These are phyloP conservation scores for Coemansia sp. DNA, from an alignment of 192 early-diverging fungal genomes.

Conservation along the genomic window DNA sequence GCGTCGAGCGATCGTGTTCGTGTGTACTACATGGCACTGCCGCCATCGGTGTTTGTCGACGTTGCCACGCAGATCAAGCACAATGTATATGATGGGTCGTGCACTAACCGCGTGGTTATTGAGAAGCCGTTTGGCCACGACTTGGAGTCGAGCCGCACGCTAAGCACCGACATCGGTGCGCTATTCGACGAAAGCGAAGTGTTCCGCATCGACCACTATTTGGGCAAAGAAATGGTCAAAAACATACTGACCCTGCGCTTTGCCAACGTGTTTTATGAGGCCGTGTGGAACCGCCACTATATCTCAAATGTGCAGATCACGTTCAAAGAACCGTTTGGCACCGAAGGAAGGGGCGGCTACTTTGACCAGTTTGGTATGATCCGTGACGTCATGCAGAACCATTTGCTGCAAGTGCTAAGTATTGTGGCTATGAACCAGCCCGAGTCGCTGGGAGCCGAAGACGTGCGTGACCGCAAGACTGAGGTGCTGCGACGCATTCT, in stretches of 20 bases:
- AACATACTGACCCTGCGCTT: constrained; percentile 92
- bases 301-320: constrained; percentile 96
- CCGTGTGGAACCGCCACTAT: constrained; percentile 85
- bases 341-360: constrained; percentile 96
- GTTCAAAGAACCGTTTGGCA: constrained; percentile 97
- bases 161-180: constrained; percentile 69
- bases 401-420: constrained; percentile 90
- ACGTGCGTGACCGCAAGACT: constrained; percentile 95
- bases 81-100: constrained; percentile 65
- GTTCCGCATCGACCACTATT: constrained; percentile 98
- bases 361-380: constrained; percentile 99
- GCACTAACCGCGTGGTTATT: constrained; percentile 84
- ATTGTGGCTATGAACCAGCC: constrained; percentile 96
- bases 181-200: constrained; percentile 91
- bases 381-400: constrained; percentile 94
- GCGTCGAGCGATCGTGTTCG: constrained; percentile 56
- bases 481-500: constrained; percentile 82
- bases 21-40: constrained; percentile 94
- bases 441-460: constrained; percentile 82
- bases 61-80: constrained; percentile 75
- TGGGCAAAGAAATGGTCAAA: constrained; percentile 99
- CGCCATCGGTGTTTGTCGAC: constrained; percentile 90
- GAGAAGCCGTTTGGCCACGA: constrained; percentile 99
- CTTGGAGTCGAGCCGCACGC: constrained; percentile 73
- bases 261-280: constrained; percentile 91